Base-by-base conservation (phyloP, 106 monocot species). In the Dendrobium officinale region DNA sequence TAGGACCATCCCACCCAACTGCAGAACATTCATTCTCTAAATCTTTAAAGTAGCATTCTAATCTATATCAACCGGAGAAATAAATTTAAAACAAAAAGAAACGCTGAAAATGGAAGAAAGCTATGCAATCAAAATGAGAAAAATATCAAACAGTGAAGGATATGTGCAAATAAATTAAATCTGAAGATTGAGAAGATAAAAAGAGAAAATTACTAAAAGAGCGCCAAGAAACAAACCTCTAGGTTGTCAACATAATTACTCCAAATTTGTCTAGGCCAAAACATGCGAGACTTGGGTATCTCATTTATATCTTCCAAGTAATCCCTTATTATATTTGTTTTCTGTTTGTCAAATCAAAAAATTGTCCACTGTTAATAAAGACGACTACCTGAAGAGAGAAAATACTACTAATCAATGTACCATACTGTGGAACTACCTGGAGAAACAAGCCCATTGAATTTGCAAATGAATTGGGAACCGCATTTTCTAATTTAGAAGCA, bases 381-480 rank as follows among this genome's bases (percentile, higher is more conserved):
- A 55, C 33, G 5, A n/a, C 11, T 54, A 29, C 16, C 31, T 44
- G n/a, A 27, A 77, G 33, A 45, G 41, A 27, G 5, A 7, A 24
- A 41, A 18, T 59, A 78, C 18, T 42, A 40, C 61, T 24, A 61
- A 78, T 0, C 42, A 55, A 43, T 72, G 58, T 58, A 58, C 11
- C 72, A 33, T 31, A 77, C 26, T 19, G 16, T 4, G n/a, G 55
- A 24, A 4, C 22, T 77, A 91, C 97, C 94, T 98, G 97, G 80
- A 98, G 92, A 94, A 98, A 98, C 79, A 98, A 87, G n/a, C 97
- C 97, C 97, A 98, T 98, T 78, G 94, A 94, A 82, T 98, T 98
- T 75, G 97, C 94, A 67, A 98, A 89, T 20, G 89, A 87, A 86
- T 98, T 92, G 55, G 97, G 48, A 80, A 88, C 89, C 13, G 88